Evolutionary conservation across 805 yeast species (phyloP), one percentile per base, ranked within the genome.

Genomic region (Nakazawaea populi): DNA sequence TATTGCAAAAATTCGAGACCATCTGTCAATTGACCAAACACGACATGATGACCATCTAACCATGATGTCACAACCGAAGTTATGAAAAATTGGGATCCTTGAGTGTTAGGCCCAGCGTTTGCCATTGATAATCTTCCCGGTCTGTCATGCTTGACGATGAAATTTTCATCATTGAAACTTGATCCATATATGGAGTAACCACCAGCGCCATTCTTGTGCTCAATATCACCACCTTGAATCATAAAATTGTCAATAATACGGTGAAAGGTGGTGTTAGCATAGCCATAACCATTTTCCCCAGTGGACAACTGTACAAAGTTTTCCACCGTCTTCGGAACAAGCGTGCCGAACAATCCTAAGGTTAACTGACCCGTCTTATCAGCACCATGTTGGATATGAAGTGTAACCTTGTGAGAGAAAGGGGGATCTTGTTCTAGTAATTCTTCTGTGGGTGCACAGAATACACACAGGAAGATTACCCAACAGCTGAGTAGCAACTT

Each of bases 181-280:
- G 71, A 71, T 32, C 96, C 96, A 67, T 82, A 87, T 59, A 89
- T 83, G 30, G 95, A 86, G 58, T 75, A 74, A 11, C 97, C 96
- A 29, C 95, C 96, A 49, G 79, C 74, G 12, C 92, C 91, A 57
- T 76, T 73, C 39, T 67, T 68, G 29, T 75, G 76, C 56, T 86
- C 83, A 63, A 85, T 83, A 67, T 89, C 92, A 55, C 97, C 97
- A 52, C 96, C 96, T 70, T 88, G 96, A 58, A 90, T 77, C 85
- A 88, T 82, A 65, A 87, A 87, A 51, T 76, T 75, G 42, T 80
- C 74, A 55, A 87, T 83, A 47, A 89, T 81, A 54, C 91, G 77
- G 69, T 87, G 94, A 77, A 89, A 86, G 18, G 73, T 67, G 5
- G 89, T 77, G 54, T 75, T 76, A 58, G 74, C 71, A 72, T 85